phyloP scores from a whole-genome alignment of 1,284 basidiomycete genomes.

The Leccinum subfulvum region DNA sequence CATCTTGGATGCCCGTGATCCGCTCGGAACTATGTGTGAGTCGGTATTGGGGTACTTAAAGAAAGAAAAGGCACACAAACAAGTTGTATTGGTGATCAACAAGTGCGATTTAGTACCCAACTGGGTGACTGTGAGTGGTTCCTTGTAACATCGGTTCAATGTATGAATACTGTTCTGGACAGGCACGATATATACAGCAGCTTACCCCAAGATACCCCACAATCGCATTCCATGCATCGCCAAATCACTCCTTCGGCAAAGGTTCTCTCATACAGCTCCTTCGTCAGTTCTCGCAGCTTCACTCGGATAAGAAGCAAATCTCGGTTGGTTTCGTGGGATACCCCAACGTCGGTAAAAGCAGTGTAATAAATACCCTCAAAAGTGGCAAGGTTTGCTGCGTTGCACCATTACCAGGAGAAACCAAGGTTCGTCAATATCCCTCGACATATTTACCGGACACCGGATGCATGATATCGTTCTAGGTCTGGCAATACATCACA shows the following conservation, averaged over 20 bases:
- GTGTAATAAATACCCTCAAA: conserved; percentile 98
- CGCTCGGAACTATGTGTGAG: conserved; percentile 94
- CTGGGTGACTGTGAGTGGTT: conserved; percentile 89
- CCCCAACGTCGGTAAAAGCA: conserved; percentile 97
- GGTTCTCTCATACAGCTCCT: conserved; percentile 96
- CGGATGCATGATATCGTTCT: conserved; percentile 10
- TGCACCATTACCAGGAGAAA: conserved; percentile 97
- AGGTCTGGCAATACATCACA: conserved; percentile 99
- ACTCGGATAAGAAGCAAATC: conserved; percentile 99
- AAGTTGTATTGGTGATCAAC: conserved; percentile 95
- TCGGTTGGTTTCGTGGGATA: conserved; percentile 98
- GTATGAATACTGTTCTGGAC: conserved; percentile 7
- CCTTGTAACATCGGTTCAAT: not conserved
- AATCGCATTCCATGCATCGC: conserved; percentile 97
- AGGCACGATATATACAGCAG: conserved; percentile 97
- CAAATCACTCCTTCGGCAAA: conserved; percentile 99
- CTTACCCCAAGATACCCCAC: conserved; percentile 94
- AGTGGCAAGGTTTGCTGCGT: conserved; percentile 97
- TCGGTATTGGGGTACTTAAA: conserved; percentile 91
- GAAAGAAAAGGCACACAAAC: conserved; percentile 98
- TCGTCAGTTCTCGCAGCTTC: conserved; percentile 94
- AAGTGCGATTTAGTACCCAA: conserved; percentile 98
- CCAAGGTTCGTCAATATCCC: conserved; percentile 61
- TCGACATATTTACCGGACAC: not conserved
- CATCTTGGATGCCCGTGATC: conserved; percentile 94